Base-by-base conservation (phyloP, 495 filamentous ascomycete species). In the Apodospora peruviana region DNA sequence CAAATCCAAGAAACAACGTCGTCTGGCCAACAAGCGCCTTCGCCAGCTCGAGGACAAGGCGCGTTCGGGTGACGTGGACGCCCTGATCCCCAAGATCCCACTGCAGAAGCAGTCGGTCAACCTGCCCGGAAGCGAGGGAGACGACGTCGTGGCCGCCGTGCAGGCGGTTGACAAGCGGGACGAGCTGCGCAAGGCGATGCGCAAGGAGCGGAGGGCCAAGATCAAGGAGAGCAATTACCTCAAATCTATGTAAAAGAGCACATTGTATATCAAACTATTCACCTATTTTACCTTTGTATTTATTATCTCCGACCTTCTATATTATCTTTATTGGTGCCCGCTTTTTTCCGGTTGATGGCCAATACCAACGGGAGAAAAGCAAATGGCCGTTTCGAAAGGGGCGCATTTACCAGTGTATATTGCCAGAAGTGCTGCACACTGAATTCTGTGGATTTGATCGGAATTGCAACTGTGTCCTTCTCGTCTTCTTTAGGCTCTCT, bases 141-240 rank as follows among this genome's bases (percentile, higher is more conserved):
- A 83, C 43, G 78, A 68, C 18, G 37, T 77, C 17, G 62, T 68
- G 39, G 80, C 79, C 24, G 77, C 79, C n/a, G 20, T 81, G 45
- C 65, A 69, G 48, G 87, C 85, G 20, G 73, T 60, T 40, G 63
- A 74, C 19, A 79, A 78, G 59, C 72, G 82, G 48, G 74, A 81
- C 47, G 79, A 84, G 48, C 69, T 96, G 50, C 84, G 75, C 58
- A 80, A 77, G 65, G 76, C 81, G 8, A 77, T 88, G 74, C 75
- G 90, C 60, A 77, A 74, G 53, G 83, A 89, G 55, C 78, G 89
- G 60, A 81, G 86, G 59, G 82, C 77, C 52, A 76, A 72, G 56
- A 96, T 98, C 57, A 93, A 91, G 75, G 93, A 97, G 72, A 75
- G 59, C 47, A 98, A 98, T 72, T 98, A 93, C 79, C 78, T 98